Evolutionary conservation across 495 filamentous ascomycete species (phyloP).

Genomic region (Podospora comata): DNA sequence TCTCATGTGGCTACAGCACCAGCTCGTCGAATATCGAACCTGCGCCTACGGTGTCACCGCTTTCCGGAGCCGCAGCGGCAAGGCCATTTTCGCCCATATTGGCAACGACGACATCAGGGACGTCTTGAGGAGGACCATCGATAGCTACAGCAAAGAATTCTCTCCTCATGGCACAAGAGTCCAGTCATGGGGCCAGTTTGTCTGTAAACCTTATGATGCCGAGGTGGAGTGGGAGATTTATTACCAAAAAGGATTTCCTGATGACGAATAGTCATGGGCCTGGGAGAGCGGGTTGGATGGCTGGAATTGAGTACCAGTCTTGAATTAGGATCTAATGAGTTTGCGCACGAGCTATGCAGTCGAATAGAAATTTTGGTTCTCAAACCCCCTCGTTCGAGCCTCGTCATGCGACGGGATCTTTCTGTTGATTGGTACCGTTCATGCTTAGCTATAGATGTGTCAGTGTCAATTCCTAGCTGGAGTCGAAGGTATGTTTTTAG

Average conservation of each 20-base stretch:
- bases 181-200: background rate
- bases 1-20: background rate
- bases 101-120: background rate
- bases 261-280: background rate
- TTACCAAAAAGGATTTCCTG: background rate
- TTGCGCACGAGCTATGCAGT: background rate
- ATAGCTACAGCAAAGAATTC: background rate
- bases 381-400: no score
- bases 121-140: background rate
- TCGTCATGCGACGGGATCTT: no score
- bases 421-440: no score
- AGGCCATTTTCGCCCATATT: background rate
- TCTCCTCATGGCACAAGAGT: background rate
- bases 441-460: no score
- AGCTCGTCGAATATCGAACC: background rate
- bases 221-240: background rate
- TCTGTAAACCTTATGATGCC: background rate
- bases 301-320: background rate
- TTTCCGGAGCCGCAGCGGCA: background rate
- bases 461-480: no score
- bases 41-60: background rate
- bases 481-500: no score
- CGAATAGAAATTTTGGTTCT: background rate
- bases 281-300: background rate
- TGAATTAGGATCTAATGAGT: background rate